Evolutionary conservation across 139 green algal species (phyloP).

Genomic region (Ettlia oleoabundans): DNA sequence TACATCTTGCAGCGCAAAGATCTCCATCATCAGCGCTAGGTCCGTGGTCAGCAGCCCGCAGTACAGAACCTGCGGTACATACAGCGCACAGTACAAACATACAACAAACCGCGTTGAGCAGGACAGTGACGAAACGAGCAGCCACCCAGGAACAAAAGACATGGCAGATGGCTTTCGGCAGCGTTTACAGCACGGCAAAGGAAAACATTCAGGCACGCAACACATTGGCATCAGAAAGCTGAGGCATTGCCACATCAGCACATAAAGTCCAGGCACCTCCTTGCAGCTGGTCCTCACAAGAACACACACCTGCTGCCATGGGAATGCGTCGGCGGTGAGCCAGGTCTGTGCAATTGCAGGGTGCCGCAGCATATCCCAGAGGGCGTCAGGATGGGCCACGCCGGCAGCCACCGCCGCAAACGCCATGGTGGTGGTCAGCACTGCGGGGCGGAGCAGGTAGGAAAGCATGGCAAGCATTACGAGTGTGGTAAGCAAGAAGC

Average conservation of each 20-base stretch:
- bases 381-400: constrained; percentile 22
- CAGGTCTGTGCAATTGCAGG: not conserved
- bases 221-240: too few relatives aligned
- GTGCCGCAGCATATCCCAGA: constrained; percentile 2
- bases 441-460: not conserved
- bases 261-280: too few relatives aligned
- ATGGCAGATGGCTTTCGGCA: too few relatives aligned
- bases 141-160: too few relatives aligned
- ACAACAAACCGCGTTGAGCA: too few relatives aligned
- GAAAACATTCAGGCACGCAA: too few relatives aligned
- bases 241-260: too few relatives aligned
- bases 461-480: not conserved
- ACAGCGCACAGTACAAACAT: too few relatives aligned
- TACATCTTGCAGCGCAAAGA: constrained; percentile 74
- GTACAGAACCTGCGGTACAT: constrained; percentile 49
- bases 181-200: too few relatives aligned
- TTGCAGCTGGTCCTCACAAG: not conserved
- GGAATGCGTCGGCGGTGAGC: constrained; percentile 16
- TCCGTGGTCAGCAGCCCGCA: constrained; percentile 75
- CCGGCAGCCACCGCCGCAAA: constrained; percentile 22
- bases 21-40: constrained; percentile 71
- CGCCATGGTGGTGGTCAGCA: constrained; percentile 51
- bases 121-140: too few relatives aligned
- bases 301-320: constrained; percentile 37
- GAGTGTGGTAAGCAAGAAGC: not conserved